Conservation (phyloP, 495 filamentous ascomycete species). For the Hypoxylon fuscum region DNA sequence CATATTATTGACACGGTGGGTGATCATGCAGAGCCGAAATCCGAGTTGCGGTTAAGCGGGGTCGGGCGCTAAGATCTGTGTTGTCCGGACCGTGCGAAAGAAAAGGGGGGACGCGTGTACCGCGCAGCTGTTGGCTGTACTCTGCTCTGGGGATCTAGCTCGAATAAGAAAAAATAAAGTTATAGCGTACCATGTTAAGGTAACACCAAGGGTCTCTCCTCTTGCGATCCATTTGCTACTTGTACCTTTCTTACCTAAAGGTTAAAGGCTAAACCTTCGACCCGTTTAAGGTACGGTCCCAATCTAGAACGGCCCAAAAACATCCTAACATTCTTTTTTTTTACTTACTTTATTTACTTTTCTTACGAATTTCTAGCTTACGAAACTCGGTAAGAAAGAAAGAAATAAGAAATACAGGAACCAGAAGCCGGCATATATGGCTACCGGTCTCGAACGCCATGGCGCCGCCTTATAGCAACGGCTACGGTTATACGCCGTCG, state of each 20-base stretch:
- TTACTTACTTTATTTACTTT: background rate
- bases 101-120: constrained; percentile 17
- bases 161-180: constrained; percentile 30
- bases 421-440: constrained; percentile 39
- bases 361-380: background rate
- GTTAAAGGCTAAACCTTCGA: too few relatives aligned
- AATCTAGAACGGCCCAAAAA: too few relatives aligned
- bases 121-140: too few relatives aligned
- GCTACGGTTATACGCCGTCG: constrained; percentile 34
- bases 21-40: too few relatives aligned
- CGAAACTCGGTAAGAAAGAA: too few relatives aligned
- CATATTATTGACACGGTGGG: background rate
- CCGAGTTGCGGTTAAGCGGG: constrained; percentile 14
- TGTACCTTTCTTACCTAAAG: too few relatives aligned
- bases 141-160: constrained; percentile 2
- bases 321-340: constrained; percentile 1
- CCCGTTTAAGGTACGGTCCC: too few relatives aligned
- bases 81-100: constrained; percentile 17
- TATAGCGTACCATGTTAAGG: constrained; percentile 35
- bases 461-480: constrained; percentile 51
- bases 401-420: constrained; percentile 9
- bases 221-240: too few relatives aligned
- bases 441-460: constrained; percentile 41
- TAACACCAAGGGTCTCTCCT: constrained; percentile 18
- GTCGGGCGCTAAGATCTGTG: constrained; percentile 9